Evolutionary conservation across 2,329 filamentous ascomycete genomes (phyloP).

Genomic region (Nigrospora osmanthi): DNA sequence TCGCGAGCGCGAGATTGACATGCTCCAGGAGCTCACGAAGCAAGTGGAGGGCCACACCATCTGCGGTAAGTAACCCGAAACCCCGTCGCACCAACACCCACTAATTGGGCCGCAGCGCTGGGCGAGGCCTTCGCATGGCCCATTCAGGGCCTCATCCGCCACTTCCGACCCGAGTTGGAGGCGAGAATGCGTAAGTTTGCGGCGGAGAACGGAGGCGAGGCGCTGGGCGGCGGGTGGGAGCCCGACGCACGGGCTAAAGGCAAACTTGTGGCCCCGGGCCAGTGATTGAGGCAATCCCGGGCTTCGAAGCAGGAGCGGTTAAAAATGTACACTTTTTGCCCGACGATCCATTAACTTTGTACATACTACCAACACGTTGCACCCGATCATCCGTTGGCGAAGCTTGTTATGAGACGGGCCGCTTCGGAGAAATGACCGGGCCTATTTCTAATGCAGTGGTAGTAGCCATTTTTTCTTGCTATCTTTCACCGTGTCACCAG

Average conservation of each 20-base stretch:
- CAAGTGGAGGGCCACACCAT: conserved; percentile 99
- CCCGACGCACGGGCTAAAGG: conserved; percentile 70
- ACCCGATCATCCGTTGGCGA: background rate
- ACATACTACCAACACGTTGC: conserved; percentile 9
- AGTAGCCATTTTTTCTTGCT: too few species aligned
- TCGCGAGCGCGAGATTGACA: conserved; percentile 89
- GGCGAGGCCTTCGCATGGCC: conserved; percentile 99
- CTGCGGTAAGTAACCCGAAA: conserved; percentile 59
- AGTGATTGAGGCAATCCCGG: conserved; percentile 47
- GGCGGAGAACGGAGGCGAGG: conserved; percentile 61
- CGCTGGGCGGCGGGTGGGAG: conserved; percentile 82
- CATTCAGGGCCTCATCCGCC: conserved; percentile 93
- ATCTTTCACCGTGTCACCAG: too few species aligned
- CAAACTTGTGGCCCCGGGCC: conserved; percentile 79
- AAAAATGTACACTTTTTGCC: conserved; percentile 6
- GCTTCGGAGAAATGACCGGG: too few species aligned
- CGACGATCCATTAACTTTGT: conserved; percentile 8
- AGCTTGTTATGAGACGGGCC: too few species aligned
- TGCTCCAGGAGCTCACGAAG: conserved; percentile 98
- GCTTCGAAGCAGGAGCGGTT: conserved; percentile 3
- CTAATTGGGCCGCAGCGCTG: conserved; percentile 47
- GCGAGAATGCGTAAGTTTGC: conserved; percentile 79
- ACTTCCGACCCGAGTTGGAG: conserved; percentile 95
- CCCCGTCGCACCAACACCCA: conserved; percentile 18
- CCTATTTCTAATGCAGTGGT: too few species aligned